phyloP scores from a whole-genome alignment of 83 land plant genomes.

The Diphasiastrum complanatum region DNA sequence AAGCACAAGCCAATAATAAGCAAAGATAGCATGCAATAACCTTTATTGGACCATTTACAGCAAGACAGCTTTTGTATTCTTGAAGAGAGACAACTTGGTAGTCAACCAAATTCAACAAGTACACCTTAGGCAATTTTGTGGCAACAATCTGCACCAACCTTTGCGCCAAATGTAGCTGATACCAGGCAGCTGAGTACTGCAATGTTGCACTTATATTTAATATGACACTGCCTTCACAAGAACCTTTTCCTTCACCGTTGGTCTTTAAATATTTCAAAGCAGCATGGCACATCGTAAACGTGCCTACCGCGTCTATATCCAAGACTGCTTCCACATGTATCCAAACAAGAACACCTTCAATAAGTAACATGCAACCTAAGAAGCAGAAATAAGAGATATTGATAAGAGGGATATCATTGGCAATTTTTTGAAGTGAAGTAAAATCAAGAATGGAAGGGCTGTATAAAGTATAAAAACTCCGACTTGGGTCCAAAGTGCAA shows the following conservation, averaged over 20 bases:
- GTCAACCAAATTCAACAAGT: neutral
- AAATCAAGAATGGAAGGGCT: no score
- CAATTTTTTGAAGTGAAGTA: no score
- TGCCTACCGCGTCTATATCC: constrained; percentile 95
- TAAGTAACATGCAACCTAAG: no score
- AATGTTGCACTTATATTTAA: constrained; percentile 87
- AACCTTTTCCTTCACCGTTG: constrained; percentile 62
- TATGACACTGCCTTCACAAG: constrained; percentile 61
- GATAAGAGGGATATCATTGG: no score
- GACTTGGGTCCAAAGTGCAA: no score
- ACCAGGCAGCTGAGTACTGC: constrained; percentile 87
- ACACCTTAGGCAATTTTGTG: constrained; percentile 10
- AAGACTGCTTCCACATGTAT: no score
- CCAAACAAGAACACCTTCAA: no score
- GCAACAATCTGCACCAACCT: constrained; percentile 43
- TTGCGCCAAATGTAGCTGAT: constrained; percentile 96
- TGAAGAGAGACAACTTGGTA: constrained; percentile 7
- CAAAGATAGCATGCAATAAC: neutral
- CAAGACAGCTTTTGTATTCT: no score
- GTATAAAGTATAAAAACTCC: no score
- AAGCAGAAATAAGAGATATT: no score
- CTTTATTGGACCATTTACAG: no score
- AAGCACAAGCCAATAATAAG: neutral
- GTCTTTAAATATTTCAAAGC: constrained; percentile 77
- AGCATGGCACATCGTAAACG: constrained; percentile 89